phyloP scores from a whole-genome alignment of 495 filamentous ascomycete species.

The Sabuloglossum arenarium region DNA sequence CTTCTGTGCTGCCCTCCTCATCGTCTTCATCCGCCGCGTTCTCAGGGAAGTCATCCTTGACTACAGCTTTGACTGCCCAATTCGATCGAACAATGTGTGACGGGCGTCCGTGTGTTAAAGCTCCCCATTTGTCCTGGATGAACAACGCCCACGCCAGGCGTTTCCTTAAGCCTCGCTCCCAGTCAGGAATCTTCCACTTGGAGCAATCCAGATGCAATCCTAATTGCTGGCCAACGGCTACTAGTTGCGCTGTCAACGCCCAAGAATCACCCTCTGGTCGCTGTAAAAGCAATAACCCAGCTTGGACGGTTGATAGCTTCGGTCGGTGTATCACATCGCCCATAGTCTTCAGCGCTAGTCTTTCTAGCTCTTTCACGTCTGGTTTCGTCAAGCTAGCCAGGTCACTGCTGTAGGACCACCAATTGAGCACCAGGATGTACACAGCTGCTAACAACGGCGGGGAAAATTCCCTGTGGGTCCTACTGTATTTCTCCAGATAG shows the following conservation, averaged over 20 bases:
- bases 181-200: slow-evolving; percentile 69
- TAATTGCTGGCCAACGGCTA: slow-evolving; percentile 62
- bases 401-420: slow-evolving; percentile 49
- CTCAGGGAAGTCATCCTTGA: slow-evolving; percentile 51
- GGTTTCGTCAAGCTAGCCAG: slow-evolving; percentile 44
- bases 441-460: slow-evolving; percentile 73
- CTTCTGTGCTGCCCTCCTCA: slow-evolving; percentile 33
- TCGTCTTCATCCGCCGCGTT: slow-evolving; percentile 31
- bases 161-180: slow-evolving; percentile 69
- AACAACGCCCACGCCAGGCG: slow-evolving; percentile 80
- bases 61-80: slow-evolving; percentile 58
- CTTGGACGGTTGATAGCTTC: slow-evolving; percentile 85
- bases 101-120: slow-evolving; percentile 66
- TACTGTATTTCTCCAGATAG: slow-evolving; percentile 67
- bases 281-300: slow-evolving; percentile 73
- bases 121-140: slow-evolving; percentile 87
- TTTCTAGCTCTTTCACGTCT: slow-evolving; percentile 56
- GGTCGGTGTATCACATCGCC: slow-evolving; percentile 61
- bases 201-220: slow-evolving; percentile 75
- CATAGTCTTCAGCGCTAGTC: slow-evolving; percentile 49
- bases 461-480: slow-evolving; percentile 55
- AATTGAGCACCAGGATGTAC: slow-evolving; percentile 79
- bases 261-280: slow-evolving; percentile 71
- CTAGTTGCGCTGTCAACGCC: slow-evolving; percentile 66
- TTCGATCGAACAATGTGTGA: slow-evolving; percentile 64